Percentiles rank a stretch among this genome's conserved stretches.
These are phyloP conservation scores for Penicillium odoratum DNA, from an alignment of 495 filamentous ascomycete species.

Conservation along the genomic window DNA sequence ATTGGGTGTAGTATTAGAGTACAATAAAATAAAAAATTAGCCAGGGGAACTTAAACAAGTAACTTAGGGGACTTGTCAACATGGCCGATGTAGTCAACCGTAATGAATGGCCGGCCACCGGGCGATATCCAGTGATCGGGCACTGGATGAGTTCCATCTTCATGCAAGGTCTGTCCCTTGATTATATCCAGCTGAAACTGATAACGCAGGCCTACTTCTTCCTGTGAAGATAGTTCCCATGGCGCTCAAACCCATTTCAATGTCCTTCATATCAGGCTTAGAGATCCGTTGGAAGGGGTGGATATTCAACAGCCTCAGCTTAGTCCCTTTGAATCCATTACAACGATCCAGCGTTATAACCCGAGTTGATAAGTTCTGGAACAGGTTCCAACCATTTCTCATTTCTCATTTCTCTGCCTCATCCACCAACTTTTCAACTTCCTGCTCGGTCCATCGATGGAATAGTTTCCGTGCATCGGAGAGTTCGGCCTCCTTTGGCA, in stretches of 20 bases:
- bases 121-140: too few relatives aligned
- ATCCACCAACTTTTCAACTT: constrained; percentile 72
- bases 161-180: not conserved
- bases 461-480: constrained; percentile 74
- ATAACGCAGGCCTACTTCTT: not conserved
- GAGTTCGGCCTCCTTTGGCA: constrained; percentile 24
- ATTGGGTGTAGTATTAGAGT: too few relatives aligned
- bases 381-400: not conserved
- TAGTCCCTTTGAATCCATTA: not conserved
- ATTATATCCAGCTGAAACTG: not conserved
- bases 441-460: constrained; percentile 72
- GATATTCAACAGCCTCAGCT: not conserved
- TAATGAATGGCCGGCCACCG: too few relatives aligned
- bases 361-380: not conserved
- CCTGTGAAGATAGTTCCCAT: not conserved
- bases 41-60: too few relatives aligned
- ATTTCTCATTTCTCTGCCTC: constrained; percentile 45
- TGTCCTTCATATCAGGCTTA: too few relatives aligned
- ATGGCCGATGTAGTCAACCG: too few relatives aligned
- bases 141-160: too few relatives aligned
- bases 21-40: too few relatives aligned
- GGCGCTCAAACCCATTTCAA: too few relatives aligned
- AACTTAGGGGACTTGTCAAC: too few relatives aligned
- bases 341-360: not conserved
- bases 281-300: not conserved